Conservation (phyloP, 1,284 basidiomycete species). For the Ceratobasidium sp. region DNA sequence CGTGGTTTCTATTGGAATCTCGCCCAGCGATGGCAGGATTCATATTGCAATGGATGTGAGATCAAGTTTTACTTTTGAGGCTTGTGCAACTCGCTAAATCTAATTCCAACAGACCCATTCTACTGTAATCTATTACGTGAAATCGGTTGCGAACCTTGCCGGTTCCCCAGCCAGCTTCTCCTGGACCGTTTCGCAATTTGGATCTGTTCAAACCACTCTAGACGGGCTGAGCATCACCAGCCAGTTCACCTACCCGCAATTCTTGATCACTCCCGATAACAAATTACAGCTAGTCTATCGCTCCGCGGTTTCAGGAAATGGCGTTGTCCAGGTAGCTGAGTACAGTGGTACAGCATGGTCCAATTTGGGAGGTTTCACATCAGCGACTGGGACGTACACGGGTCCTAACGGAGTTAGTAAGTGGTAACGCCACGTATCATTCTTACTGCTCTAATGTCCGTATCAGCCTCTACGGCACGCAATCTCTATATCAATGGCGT, state of each 20-base stretch:
- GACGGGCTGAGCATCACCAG: constrained; percentile 45
- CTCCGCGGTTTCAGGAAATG: constrained; percentile 44
- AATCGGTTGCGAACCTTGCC: constrained; percentile 45
- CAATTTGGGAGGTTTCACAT: constrained; percentile 47
- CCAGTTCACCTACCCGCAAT: constrained; percentile 49
- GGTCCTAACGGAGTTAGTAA: constrained; percentile 45
- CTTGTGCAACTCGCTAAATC: not conserved
- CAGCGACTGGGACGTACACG: constrained; percentile 48
- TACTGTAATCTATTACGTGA: constrained; percentile 43
- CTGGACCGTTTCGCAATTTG: constrained; percentile 46
- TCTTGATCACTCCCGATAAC: constrained; percentile 47
- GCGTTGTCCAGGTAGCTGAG: constrained; percentile 42
- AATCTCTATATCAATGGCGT: constrained; percentile 49
- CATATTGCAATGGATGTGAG: constrained; percentile 49
- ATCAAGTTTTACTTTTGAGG: not conserved
- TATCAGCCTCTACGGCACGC: constrained; percentile 21
- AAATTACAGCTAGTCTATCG: constrained; percentile 48
- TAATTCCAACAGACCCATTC: constrained; percentile 23
- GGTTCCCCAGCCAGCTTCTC: constrained; percentile 34
- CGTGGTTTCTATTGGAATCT: constrained; percentile 48
- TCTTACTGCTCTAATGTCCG: not conserved
- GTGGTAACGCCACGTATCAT: not conserved
- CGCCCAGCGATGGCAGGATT: constrained; percentile 47
- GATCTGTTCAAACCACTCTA: constrained; percentile 41
- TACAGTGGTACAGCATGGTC: constrained; percentile 46